These are phyloP conservation scores for Akanthomyces muscarius DNA, from an alignment of 2,329 filamentous ascomycete species.

Conservation along the genomic window DNA sequence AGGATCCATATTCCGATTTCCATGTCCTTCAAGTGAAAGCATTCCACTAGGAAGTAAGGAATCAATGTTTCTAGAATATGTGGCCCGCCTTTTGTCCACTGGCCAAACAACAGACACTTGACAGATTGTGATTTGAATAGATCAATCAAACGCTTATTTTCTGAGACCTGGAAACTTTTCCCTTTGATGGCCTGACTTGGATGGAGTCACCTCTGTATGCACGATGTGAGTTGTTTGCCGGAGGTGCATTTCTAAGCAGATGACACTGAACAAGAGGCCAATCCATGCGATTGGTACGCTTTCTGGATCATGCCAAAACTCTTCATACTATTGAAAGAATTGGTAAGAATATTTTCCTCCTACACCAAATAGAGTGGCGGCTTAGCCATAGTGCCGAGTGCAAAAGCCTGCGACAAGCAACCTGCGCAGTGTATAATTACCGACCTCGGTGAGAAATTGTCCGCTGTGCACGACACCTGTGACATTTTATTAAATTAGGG, in stretches of 20 bases:
- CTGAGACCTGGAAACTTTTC: not conserved
- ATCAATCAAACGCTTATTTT: not conserved
- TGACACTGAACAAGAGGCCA: constrained; percentile 9
- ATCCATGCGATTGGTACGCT: not conserved
- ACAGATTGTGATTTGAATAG: constrained; percentile 29
- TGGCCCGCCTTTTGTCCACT: constrained; percentile 41
- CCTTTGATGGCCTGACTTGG: not conserved
- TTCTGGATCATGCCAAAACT: not conserved
- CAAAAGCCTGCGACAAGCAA: too few relatives aligned
- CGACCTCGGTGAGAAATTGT: constrained; percentile 23
- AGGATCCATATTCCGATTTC: constrained; percentile 34
- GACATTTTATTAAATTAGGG: not conserved
- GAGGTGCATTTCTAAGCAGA: not conserved
- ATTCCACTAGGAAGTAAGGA: constrained; percentile 32
- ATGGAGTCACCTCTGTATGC: not conserved
- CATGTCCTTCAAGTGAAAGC: constrained; percentile 28
- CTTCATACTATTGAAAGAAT: constrained; percentile 19
- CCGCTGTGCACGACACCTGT: constrained; percentile 27
- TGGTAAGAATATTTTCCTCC: constrained; percentile 5
- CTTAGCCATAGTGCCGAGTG: too few relatives aligned
- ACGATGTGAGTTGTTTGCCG: not conserved
- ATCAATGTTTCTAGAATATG: constrained; percentile 39
- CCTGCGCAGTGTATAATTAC: not conserved
- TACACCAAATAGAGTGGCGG: too few relatives aligned
- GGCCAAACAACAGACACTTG: constrained; percentile 35